Base-by-base conservation (phyloP, 2,329 filamentous ascomycete genomes). In the Aspergillus sp. region DNA sequence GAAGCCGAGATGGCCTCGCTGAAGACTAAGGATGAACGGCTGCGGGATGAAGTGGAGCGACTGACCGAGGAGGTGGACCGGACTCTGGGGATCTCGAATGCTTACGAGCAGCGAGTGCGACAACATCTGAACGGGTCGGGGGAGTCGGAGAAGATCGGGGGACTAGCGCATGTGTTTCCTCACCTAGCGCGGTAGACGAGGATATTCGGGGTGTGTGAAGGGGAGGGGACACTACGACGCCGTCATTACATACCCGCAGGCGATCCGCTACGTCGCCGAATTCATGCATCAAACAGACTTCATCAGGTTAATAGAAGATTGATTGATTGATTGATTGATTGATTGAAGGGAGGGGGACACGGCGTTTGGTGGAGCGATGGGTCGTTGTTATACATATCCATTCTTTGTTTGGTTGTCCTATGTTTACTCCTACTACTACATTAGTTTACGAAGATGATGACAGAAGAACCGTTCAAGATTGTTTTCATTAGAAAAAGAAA, bases 51-150 rank as follows among this genome's bases (percentile, higher is more conserved):
- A 65, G 80, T 87, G 10, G 81, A 83, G 12, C 82, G 84, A 63
- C 73, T 88, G 31, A 85, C 85, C 0, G 78, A 77, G 58, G 84
- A 87, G 54, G 78, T 88, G 49, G 85, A 87, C 55, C 75, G 82
- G 67, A 84, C 81, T 6, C 69, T 88, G 46, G 77, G 77, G 54
- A 57, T 83, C 20, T 80, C 82, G 6, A 76, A 76, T 61, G 73
- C 75, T 55, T 80, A 84, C 64, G 66, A 79, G 52, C 72, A 79
- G 54, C 76, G 73, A 32, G 71, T 79, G 11, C 69, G 71, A 18
- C 65, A 70, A 49, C 67, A 72, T 39, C 57, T 78, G n/a, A 67
- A 68, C 12, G 29, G 42, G 52, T 54, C 65, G 56, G 52, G 50
- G 58, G 46, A 54, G 24, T 3, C 45, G 36, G 50, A 56, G 24